Evolutionary conservation across 2,329 filamentous ascomycete species (phyloP).

Genomic region (Ophiosphaerella narmari): DNA sequence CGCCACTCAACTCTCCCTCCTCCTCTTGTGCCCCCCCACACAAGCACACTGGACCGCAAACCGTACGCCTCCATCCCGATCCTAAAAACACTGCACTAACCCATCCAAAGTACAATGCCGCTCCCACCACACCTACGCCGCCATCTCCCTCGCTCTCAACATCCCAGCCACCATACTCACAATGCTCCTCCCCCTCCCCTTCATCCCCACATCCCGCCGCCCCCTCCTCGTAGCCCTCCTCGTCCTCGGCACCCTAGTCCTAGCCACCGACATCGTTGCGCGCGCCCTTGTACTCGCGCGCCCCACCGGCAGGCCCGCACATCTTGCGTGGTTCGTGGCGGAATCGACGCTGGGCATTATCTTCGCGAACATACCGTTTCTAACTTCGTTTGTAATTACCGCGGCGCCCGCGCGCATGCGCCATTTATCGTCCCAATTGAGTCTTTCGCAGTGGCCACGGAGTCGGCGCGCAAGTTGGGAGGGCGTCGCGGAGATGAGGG

Average conservation of each 20-base stretch:
- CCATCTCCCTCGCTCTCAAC: slow-evolving; percentile 17
- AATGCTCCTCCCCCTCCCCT: slow-evolving; percentile 28
- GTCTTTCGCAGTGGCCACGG: slow-evolving; percentile 25
- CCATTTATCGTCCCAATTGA: slow-evolving; percentile 12
- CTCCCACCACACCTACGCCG: slow-evolving; percentile 24
- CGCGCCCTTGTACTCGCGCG: slow-evolving; percentile 15
- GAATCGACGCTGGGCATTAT: slow-evolving; percentile 22
- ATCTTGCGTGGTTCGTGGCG: slow-evolving; percentile 22
- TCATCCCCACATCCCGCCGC: slow-evolving; percentile 35
- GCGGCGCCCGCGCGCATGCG: slow-evolving; percentile 17
- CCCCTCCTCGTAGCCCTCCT: slow-evolving; percentile 26
- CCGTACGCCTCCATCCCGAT: slow-evolving; percentile 6
- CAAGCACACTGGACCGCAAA: slow-evolving; percentile 21
- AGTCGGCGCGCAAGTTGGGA: slow-evolving; percentile 4
- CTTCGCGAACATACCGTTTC: slow-evolving; percentile 37
- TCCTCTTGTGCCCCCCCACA: slow-evolving; percentile 27
- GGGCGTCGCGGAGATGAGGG: not conserved
- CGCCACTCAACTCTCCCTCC: slow-evolving; percentile 20
- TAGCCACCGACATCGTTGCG: slow-evolving; percentile 20
- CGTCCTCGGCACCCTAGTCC: slow-evolving; percentile 18
- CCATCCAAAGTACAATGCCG: slow-evolving; percentile 18
- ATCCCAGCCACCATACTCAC: slow-evolving; percentile 20
- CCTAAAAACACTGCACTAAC: not conserved
- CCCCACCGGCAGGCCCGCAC: slow-evolving; percentile 1
- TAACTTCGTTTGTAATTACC: slow-evolving; percentile 27